Evolutionary conservation across 768 basidiomycete genomes (phyloP), one percentile per base, ranked within the genome.

Genomic region (Steccherinum ochraceum): DNA sequence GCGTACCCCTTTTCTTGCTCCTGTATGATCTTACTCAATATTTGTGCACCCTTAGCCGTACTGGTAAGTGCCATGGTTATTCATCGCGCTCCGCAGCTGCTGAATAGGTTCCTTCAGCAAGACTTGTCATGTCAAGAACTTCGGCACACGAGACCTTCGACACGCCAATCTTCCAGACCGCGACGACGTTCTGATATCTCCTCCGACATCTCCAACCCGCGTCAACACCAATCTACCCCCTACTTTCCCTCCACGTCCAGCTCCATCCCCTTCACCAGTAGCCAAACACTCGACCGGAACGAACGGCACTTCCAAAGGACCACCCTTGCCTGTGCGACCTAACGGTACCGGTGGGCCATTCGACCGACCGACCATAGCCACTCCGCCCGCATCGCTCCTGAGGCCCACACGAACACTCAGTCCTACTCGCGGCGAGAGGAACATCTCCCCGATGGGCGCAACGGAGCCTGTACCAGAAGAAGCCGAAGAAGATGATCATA

Each of bases 101-200:
- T 42, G 30, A 13, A 45, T 19, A 45, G 12, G 39, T 3, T 25
- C 26, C 7, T 52, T 50, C 65, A 93, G 92, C 70, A 93, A 92
- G 74, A 71, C 74, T 44, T 94, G 92, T 60, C 89, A 94, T 63
- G 62, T 80, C 48, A 86, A 83, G 73, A 79, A 72, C 56, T 93
- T 92, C 58, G 90, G 88, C 19, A 89, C 85, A 7, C 75, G 77
- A 48, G 81, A 87, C 60, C 75, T 89, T 25, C 78, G 86, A 46
- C 79, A 83, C 49, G 83, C 82, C 49, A 86, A 87, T 61, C 78
- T 86, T 10, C 80, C 84, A 21, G 64, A 79, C 53, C 66, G 69
- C 56, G 67, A 70, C 26, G 72, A 73, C 19, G 30, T 58, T 52
- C 56, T 49, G 59, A 30, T 51, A 49, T 58, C 48, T 58, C 63